Conservation (phyloP, 2,329 filamentous ascomycete genomes). For the Aspergillus pseudonomiae region DNA sequence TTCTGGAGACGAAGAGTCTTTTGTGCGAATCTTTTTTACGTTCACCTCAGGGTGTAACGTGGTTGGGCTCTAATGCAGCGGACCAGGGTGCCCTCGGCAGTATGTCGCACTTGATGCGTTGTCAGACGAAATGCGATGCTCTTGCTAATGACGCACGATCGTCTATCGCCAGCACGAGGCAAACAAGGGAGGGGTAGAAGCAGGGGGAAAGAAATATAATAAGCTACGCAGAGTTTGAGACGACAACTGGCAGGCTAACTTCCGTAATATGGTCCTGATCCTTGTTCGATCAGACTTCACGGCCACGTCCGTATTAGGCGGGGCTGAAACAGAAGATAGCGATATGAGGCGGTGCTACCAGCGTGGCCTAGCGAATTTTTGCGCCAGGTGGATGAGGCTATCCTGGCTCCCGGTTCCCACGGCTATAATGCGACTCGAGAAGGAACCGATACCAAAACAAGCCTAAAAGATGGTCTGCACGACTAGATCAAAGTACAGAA, state of each 20-base stretch:
- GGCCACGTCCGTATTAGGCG: constrained; percentile 28
- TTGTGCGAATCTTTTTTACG: constrained; percentile 36
- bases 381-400: constrained; percentile 16
- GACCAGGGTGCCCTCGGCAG: constrained; percentile 39
- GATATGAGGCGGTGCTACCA: constrained; percentile 36
- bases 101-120: constrained; percentile 45
- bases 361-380: constrained; percentile 19
- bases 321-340: constrained; percentile 17
- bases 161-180: constrained; percentile 33
- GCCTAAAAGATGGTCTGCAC: constrained; percentile 24
- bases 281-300: constrained; percentile 24
- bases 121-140: constrained; percentile 37
- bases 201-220: constrained; percentile 6
- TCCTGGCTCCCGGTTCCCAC: constrained; percentile 19
- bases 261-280: constrained; percentile 16
- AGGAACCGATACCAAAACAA: constrained; percentile 32
- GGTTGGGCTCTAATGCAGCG: constrained; percentile 52
- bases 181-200: constrained; percentile 2
- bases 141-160: constrained; percentile 32
- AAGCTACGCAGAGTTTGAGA: constrained; percentile 27
- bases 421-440: constrained; percentile 22
- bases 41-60: constrained; percentile 40
- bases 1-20: constrained; percentile 35
- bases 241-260: constrained; percentile 26
- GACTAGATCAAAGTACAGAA: constrained; percentile 27